Conservation (phyloP, 306 rosid genomes). For the Gleditsia sinensis region DNA sequence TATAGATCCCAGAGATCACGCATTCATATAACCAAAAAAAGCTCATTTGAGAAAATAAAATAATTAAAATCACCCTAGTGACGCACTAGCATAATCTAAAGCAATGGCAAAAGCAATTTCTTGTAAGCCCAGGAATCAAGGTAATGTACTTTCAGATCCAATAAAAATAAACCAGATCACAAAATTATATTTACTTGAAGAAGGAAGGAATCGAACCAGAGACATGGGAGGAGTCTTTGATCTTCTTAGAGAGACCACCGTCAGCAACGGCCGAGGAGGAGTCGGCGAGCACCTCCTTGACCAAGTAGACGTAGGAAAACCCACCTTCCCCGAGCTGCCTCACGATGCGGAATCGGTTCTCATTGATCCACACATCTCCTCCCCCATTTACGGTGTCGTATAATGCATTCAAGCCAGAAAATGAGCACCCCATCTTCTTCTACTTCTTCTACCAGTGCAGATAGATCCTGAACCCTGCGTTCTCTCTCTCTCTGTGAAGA, state of each 20-base stretch:
- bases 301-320: slow-evolving; percentile 79
- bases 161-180: slow-evolving; percentile 2
- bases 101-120: neutral
- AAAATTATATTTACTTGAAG: neutral
- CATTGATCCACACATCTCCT: slow-evolving; percentile 95
- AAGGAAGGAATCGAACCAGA: slow-evolving; percentile 58
- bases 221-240: slow-evolving; percentile 74
- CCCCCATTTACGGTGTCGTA: slow-evolving; percentile 89
- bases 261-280: slow-evolving; percentile 37
- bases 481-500: neutral
- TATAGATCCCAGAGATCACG: slow-evolving; percentile 19
- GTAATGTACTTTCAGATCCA: neutral
- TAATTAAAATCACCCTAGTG: neutral
- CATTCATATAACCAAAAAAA: neutral
- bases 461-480: neutral
- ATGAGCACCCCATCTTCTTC: slow-evolving; percentile 81
- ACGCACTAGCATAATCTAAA: neutral
- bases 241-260: slow-evolving; percentile 62
- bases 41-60: neutral
- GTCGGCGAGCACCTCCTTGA: slow-evolving; percentile 70
- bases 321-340: slow-evolving; percentile 99
- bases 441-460: neutral
- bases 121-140: neutral
- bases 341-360: slow-evolving; percentile 81
- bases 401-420: slow-evolving; percentile 86